phyloP scores from a whole-genome alignment of 805 yeast species.

The Lachancea meyersii region DNA sequence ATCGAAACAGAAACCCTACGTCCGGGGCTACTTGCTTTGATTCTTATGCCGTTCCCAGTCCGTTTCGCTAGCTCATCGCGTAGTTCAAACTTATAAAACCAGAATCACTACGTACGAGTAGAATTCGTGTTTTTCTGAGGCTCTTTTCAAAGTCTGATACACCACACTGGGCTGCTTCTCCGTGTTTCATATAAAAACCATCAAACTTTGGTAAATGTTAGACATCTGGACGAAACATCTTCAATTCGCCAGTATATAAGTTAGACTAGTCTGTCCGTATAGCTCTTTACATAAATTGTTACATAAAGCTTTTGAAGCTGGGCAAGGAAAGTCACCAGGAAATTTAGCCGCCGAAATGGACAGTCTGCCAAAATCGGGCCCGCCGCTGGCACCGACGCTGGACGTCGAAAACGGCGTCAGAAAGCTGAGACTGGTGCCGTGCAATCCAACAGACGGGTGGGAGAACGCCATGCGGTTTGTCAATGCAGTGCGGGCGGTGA shows the following conservation, averaged over 20 bases:
- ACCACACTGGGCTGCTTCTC: too few species aligned
- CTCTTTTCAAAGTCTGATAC: background rate
- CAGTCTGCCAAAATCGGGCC: background rate
- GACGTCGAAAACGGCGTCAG: background rate
- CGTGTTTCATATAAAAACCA: background rate
- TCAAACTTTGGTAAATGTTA: background rate
- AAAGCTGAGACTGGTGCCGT: background rate
- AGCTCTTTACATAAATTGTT: background rate
- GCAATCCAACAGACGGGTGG: background rate
- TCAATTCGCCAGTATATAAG: background rate
- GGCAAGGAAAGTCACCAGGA: background rate
- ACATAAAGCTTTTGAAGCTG: background rate
- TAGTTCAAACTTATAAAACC: too few species aligned
- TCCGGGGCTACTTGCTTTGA: too few species aligned
- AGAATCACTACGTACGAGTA: too few species aligned
- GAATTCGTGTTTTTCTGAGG: background rate
- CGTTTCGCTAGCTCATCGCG: too few species aligned
- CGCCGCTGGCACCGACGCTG: background rate
- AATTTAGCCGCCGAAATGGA: constrained; percentile 4
- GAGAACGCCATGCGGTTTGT: background rate
- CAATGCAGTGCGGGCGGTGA: constrained; percentile 1
- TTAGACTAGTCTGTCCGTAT: background rate
- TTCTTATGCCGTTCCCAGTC: too few species aligned
- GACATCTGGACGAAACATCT: background rate
- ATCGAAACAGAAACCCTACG: too few species aligned